Conservation (phyloP, 371 early-diverging fungal species). For the Paraphysoderma sedebokerense region DNA sequence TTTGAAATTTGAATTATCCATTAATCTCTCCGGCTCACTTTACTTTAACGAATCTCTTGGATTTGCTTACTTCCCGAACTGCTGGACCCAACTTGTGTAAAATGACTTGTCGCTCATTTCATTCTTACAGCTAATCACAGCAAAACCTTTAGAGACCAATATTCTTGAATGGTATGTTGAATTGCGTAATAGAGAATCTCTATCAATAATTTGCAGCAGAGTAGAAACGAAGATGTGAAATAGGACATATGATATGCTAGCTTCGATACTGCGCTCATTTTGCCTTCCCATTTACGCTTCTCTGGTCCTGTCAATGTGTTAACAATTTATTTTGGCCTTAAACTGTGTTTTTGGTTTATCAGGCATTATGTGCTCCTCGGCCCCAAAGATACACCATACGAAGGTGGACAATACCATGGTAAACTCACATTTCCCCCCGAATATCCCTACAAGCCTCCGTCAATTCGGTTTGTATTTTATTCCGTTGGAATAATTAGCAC, state of each 20-base stretch:
- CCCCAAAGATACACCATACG: constrained; percentile 83
- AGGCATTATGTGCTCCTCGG: constrained; percentile 26
- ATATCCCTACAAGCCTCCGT: constrained; percentile 91
- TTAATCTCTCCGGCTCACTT: too few species aligned
- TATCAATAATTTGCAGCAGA: not conserved
- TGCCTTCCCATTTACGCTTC: too few species aligned
- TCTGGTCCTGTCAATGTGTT: too few species aligned
- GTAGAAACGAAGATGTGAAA: too few species aligned
- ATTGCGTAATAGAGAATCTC: not conserved
- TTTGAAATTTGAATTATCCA: too few species aligned
- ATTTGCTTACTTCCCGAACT: too few species aligned
- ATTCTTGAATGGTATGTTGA: constrained; percentile 79
- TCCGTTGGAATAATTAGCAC: not conserved
- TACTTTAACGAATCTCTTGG: too few species aligned
- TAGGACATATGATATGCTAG: too few species aligned
- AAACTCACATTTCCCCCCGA: constrained; percentile 83
- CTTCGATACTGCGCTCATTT: too few species aligned
- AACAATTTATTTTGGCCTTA: constrained; percentile 1
- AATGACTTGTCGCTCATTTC: not conserved
- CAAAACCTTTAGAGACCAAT: constrained; percentile 81
- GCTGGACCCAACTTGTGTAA: too few species aligned
- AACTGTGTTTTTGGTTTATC: constrained; percentile 2
- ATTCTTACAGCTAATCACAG: constrained; percentile 33
- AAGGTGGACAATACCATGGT: constrained; percentile 67
- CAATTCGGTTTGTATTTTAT: constrained; percentile 82